These are phyloP conservation scores for Lineolata rhizophorae DNA, from an alignment of 495 filamentous ascomycete genomes.

Conservation along the genomic window DNA sequence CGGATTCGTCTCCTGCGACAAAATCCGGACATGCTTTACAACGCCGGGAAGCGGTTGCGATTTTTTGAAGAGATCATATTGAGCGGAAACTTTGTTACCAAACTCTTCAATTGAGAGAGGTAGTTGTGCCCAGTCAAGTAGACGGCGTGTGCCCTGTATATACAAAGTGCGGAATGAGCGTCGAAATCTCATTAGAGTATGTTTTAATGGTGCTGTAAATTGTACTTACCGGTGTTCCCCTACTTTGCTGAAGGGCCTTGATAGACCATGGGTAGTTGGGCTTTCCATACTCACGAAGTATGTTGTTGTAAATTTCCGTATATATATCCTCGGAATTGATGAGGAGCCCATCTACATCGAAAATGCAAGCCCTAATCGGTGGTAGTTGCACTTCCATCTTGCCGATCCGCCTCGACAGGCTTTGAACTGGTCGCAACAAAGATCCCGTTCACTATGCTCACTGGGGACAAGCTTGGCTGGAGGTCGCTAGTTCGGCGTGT, in stretches of 20 bases:
- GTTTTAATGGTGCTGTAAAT: too few relatives aligned
- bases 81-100: constrained; percentile 10
- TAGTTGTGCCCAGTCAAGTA: constrained; percentile 17
- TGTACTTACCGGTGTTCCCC: constrained; percentile 8
- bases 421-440: too few relatives aligned
- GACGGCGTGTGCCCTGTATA: constrained; percentile 7
- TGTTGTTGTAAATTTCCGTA: constrained; percentile 14
- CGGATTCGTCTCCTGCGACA: constrained; percentile 3
- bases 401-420: too few relatives aligned
- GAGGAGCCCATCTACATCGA: constrained; percentile 24
- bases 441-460: too few relatives aligned
- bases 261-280: constrained; percentile 8
- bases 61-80: constrained; percentile 11
- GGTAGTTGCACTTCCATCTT: constrained; percentile 21
- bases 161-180: too few relatives aligned
- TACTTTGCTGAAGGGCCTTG: constrained; percentile 14
- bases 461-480: too few relatives aligned
- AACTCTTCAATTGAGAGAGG: constrained; percentile 17
- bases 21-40: constrained; percentile 12
- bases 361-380: constrained; percentile 23
- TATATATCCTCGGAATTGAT: constrained; percentile 24
- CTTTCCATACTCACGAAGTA: constrained; percentile 16
- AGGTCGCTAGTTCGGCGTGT: too few relatives aligned
- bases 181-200: background rate
- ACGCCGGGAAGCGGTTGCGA: constrained; percentile 19